A percentile compares a stretch with the other conserved stretches of the same genome.
phyloP scores from a whole-genome alignment of 305 asterid genomes.

The Nicotiana rustica region DNA sequence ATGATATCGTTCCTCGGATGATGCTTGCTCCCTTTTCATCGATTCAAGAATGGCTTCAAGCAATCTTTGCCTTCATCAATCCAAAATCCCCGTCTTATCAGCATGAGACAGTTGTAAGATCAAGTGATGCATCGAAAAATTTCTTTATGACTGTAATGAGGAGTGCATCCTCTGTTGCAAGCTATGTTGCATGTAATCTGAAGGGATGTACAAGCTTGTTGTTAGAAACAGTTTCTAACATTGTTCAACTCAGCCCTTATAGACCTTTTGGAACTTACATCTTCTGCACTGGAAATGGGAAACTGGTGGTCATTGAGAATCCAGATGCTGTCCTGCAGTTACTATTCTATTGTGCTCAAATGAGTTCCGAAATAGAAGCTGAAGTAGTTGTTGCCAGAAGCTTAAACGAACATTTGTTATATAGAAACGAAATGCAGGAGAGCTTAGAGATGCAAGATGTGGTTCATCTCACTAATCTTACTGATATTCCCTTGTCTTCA shows the following conservation, averaged over 20 bases:
- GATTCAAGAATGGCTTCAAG: conserved; percentile 55
- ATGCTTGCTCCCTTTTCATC: conserved; percentile 68
- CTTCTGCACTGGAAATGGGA: conserved; percentile 71
- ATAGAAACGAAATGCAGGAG: conserved; percentile 67
- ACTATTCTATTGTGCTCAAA: conserved; percentile 71
- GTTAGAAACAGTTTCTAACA: conserved; percentile 71
- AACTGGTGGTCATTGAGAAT: conserved; percentile 64
- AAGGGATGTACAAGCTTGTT: conserved; percentile 80
- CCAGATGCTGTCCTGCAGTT: conserved; percentile 80
- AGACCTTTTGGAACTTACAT: conserved; percentile 74
- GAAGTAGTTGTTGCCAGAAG: conserved; percentile 49
- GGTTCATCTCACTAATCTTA: conserved; percentile 54
- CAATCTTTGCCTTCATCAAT: conserved; percentile 51
- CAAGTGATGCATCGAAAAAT: conserved; percentile 38
- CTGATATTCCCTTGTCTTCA: conserved; percentile 66
- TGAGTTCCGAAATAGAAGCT: conserved; percentile 58
- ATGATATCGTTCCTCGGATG: conserved; percentile 77
- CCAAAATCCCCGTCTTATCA: conserved; percentile 54
- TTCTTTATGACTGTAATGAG: conserved; percentile 68
- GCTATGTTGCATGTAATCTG: conserved; percentile 76
- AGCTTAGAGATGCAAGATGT: conserved; percentile 77
- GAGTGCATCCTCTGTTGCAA: conserved; percentile 61
- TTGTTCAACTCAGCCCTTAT: conserved; percentile 80
- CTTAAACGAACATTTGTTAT: conserved; percentile 57
- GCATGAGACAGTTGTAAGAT: conserved; percentile 36